Percentiles rank a stretch among this genome's conserved stretches.
Conservation (phyloP, 306 rosid species). For the Lithocarpus polystachyus region DNA sequence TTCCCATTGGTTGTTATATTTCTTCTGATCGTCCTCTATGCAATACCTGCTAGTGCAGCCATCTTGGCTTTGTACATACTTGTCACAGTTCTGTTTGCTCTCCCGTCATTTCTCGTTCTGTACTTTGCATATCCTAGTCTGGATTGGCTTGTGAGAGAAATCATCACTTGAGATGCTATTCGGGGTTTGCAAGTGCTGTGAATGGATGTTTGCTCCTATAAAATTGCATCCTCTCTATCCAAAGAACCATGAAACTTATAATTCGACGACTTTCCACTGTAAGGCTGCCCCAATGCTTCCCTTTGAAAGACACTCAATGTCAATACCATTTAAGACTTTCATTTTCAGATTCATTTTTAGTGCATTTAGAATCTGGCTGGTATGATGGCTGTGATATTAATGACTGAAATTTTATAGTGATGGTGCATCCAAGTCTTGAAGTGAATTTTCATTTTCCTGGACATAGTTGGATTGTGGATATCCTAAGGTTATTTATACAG, state of each 20-base stretch:
- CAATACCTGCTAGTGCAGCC: constrained; percentile 93
- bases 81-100: constrained; percentile 78
- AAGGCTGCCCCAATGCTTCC: constrained; percentile 23
- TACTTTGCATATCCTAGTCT: constrained; percentile 94
- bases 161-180: constrained; percentile 48
- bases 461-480: constrained; percentile 19
- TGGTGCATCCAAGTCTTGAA: neutral
- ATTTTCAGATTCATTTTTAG: constrained; percentile 22
- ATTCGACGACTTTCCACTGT: constrained; percentile 31
- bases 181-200: constrained; percentile 24
- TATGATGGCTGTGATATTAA: constrained; percentile 8
- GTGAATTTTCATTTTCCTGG: constrained; percentile 1
- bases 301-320: constrained; percentile 2
- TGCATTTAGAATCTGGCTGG: constrained; percentile 24
- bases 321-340: neutral
- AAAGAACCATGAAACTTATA: constrained; percentile 10
- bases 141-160: constrained; percentile 97
- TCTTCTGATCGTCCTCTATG: constrained; percentile 76
- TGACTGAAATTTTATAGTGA: constrained; percentile 13
- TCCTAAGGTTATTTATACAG: neutral
- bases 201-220: constrained; percentile 30
- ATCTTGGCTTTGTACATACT: constrained; percentile 80
- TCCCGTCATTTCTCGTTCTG: constrained; percentile 85
- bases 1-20: constrained; percentile 85
- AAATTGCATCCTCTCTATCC: constrained; percentile 10